phyloP scores from a whole-genome alignment of 2,329 filamentous ascomycete species.

The Neophaeococcomyces aloes region DNA sequence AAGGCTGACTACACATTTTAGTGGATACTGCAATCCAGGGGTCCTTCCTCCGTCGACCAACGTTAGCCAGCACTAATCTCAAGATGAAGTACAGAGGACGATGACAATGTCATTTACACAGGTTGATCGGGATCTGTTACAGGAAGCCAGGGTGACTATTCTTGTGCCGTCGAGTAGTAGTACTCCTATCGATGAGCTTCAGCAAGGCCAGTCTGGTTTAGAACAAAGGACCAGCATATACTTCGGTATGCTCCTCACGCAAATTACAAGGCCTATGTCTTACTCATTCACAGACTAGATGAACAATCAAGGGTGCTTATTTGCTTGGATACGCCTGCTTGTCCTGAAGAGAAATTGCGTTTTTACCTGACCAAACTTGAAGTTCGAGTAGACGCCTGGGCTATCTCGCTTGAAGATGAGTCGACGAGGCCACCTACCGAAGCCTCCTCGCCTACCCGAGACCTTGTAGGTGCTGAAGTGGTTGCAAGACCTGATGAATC shows the following conservation, averaged over 20 bases:
- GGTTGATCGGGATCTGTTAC: neutral
- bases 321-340: slow-evolving; percentile 41
- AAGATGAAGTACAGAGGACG: neutral
- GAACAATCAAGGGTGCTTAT: slow-evolving; percentile 43
- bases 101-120: neutral
- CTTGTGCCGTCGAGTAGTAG: neutral
- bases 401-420: slow-evolving; percentile 20
- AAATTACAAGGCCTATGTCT: slow-evolving; percentile 27
- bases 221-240: slow-evolving; percentile 3
- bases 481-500: slow-evolving; percentile 33
- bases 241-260: slow-evolving; percentile 33
- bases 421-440: slow-evolving; percentile 28
- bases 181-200: neutral
- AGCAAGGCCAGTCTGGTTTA: neutral
- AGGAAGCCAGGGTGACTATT: neutral
- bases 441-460: slow-evolving; percentile 26
- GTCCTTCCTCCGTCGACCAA: no score
- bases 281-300: slow-evolving; percentile 45
- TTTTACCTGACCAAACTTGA: slow-evolving; percentile 40
- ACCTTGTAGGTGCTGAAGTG: slow-evolving; percentile 34
- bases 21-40: no score
- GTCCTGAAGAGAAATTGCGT: slow-evolving; percentile 39
- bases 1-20: no score
- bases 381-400: slow-evolving; percentile 42
- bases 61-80: neutral